Evolutionary conservation across 23 red algal genomes (phyloP).

Genomic region (Gracilariopsis chorda): DNA sequence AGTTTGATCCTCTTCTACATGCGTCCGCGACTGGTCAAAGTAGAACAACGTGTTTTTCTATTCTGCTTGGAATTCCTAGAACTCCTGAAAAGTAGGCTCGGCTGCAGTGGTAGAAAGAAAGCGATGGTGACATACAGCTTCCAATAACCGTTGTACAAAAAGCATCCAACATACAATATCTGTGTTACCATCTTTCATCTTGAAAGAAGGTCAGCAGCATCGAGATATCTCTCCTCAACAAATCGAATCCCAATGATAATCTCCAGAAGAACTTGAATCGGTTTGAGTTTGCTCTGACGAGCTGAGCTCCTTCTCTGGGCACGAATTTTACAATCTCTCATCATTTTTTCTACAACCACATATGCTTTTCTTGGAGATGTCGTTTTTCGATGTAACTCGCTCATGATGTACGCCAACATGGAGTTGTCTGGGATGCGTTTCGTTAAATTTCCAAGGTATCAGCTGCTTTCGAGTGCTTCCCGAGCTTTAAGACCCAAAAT

Average conservation of each 20-base stretch:
- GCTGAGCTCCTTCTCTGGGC: neutral
- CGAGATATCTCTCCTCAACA: neutral
- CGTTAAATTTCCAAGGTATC: conserved; percentile 38
- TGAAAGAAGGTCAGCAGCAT: conserved; percentile 24
- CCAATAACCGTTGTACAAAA: conserved; percentile 53
- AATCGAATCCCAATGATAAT: conserved; percentile 34
- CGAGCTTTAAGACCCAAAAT: conserved; percentile 36
- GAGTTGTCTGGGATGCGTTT: conserved; percentile 14
- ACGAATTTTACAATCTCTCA: conserved; percentile 22
- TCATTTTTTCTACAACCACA: conserved; percentile 18
- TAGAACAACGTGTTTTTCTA: conserved; percentile 18
- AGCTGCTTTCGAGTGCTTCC: conserved; percentile 51
- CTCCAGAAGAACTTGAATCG: neutral
- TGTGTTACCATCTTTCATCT: neutral
- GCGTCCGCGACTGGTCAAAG: conserved; percentile 70
- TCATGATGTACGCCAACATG: neutral
- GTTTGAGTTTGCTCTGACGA: neutral
- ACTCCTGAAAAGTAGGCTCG: conserved; percentile 32
- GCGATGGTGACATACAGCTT: conserved; percentile 63
- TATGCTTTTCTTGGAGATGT: conserved; percentile 5
- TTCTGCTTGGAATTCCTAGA: conserved; percentile 23
- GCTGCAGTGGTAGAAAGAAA: conserved; percentile 36
- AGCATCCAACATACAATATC: neutral
- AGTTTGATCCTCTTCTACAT: conserved; percentile 27
- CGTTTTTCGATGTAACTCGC: neutral